Conservation (phyloP, 2,329 filamentous ascomycete species). For the Emydomyces testavorans region DNA sequence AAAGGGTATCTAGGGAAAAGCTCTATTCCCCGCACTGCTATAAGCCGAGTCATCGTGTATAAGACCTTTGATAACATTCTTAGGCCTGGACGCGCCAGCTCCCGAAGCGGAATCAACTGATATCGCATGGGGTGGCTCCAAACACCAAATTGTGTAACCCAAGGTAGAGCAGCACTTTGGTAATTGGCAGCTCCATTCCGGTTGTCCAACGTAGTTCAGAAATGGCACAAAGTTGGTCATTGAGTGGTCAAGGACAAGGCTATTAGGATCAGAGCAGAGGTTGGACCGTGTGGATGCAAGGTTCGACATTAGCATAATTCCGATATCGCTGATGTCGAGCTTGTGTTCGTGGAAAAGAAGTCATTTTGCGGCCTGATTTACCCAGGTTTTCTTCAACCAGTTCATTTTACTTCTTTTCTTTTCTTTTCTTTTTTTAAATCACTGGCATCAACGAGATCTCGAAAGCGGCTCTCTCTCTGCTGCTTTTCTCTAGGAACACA, state of each 20-base stretch:
- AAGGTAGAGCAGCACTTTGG: background rate
- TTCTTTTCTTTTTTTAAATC: too few relatives aligned
- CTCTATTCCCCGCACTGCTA: background rate
- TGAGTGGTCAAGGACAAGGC: background rate
- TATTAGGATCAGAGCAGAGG: background rate
- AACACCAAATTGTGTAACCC: constrained; percentile 1
- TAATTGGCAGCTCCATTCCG: background rate
- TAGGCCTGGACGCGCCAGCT: constrained; percentile 1
- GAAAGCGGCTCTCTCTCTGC: too few relatives aligned
- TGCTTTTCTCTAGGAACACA: background rate
- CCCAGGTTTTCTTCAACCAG: too few relatives aligned
- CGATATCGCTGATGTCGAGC: too few relatives aligned
- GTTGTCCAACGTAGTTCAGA: background rate
- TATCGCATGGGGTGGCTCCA: constrained; percentile 2
- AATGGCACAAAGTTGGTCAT: background rate
- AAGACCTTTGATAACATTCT: background rate
- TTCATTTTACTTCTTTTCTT: too few relatives aligned
- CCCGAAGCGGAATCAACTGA: constrained; percentile 3
- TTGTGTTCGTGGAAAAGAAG: background rate
- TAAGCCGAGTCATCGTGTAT: background rate
- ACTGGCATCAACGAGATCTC: too few relatives aligned
- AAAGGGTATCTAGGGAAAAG: background rate
- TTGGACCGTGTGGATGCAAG: background rate
- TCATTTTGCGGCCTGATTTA: background rate
- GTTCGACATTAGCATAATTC: too few relatives aligned